Base-by-base conservation (phyloP, 495 filamentous ascomycete species). In the Podospora australis region DNA sequence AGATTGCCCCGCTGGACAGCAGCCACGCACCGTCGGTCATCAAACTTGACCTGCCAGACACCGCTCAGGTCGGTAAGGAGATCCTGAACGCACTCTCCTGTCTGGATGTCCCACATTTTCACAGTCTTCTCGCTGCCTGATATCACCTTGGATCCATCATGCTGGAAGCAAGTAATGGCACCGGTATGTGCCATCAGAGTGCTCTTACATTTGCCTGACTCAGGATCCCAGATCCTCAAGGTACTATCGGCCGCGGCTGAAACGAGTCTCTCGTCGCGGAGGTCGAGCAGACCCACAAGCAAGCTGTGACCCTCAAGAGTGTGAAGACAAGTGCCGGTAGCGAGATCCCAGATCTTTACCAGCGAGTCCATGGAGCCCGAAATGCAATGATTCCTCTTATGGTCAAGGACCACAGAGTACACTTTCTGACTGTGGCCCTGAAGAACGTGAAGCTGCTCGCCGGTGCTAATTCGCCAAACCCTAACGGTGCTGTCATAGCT, bases 21-120 rank as follows among this genome's bases (percentile, higher is more conserved):
- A 41, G 92, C 92, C 36, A 99, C 92, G 65, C 92, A 99, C 65
- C 90, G 75, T 50, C 92, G 78, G 62, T 95, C 87, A 63, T 99
- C 90, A 67, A 99, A 99, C 61, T 89, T 89, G 58, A 99, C 92
- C 70, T 99, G 92, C 92, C 92, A 99, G 32, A 99, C 92, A 7
- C 89, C 88, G 56, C 83, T 90, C 47, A 99, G 75, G 61, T 96
- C 89, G n/a, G 88, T 96, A 54, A 99, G 77, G 21, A 99, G 79
- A 69, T 99, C 92, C 49, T 90, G 83, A 34, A 96, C 84, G 65
- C 89, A 96, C 46, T 95, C 87, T 42, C 92, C 92, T 20, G 81
- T 92, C 54, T 82, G 79, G 28, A 96, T 84, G 66, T 97, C 88
- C 94, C 94, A 99, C 88, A 99, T 94, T 72, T 99, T 99, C 51